phyloP scores from a whole-genome alignment of 148 eudicot species.

The Nepenthes gracilis region DNA sequence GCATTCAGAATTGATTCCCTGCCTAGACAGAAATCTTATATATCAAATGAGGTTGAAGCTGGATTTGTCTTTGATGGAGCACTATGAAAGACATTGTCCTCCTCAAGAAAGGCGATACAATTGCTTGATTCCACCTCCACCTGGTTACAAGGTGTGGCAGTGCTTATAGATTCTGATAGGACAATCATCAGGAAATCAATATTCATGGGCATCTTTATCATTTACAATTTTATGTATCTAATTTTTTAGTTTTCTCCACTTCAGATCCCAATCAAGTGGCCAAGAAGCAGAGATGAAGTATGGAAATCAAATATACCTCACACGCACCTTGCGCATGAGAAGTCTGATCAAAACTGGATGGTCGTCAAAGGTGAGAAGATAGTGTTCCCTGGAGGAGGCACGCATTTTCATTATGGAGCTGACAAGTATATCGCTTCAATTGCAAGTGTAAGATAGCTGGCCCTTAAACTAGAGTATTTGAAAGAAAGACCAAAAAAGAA shows the following conservation, averaged over 20 bases:
- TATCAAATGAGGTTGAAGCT: constrained; percentile 91
- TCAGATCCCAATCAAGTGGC: constrained; percentile 97
- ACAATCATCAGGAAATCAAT: neutral
- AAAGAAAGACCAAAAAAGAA: neutral
- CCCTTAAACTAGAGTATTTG: neutral
- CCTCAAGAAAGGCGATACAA: constrained; percentile 86
- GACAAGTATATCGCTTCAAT: constrained; percentile 85
- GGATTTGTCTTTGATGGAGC: constrained; percentile 97
- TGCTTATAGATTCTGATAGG: neutral
- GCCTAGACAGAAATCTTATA: constrained; percentile 89
- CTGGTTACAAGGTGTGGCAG: constrained; percentile 72
- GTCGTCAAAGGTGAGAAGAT: constrained; percentile 95
- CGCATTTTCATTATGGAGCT: constrained; percentile 98
- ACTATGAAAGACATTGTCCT: constrained; percentile 98
- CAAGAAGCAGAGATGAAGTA: constrained; percentile 94
- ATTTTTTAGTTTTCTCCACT: neutral
- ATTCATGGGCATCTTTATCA: neutral
- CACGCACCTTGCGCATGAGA: constrained; percentile 97
- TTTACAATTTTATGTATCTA: neutral
- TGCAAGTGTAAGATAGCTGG: constrained; percentile 66
- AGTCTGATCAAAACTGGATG: constrained; percentile 99
- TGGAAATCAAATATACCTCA: constrained; percentile 99
- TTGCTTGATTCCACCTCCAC: constrained; percentile 97
- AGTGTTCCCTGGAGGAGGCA: constrained; percentile 93
- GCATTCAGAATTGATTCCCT: constrained; percentile 92